These are phyloP conservation scores for Pleurotus tuoliensis DNA, from an alignment of 768 basidiomycete genomes.

Conservation along the genomic window DNA sequence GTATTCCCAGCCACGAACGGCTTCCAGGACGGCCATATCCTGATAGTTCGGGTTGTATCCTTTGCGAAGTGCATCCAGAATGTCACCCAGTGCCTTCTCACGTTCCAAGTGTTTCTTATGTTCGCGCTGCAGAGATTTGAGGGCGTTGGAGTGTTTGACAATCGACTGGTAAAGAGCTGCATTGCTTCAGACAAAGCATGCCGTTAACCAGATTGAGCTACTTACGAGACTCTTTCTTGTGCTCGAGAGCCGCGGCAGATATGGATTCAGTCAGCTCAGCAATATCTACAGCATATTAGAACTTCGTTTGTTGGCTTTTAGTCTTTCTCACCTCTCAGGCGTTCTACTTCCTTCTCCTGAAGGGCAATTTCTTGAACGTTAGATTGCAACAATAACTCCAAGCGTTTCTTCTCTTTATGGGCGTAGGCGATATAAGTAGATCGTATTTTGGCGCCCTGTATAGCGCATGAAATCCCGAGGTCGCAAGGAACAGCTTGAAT, in stretches of 20 bases:
- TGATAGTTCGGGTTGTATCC: conserved; percentile 99
- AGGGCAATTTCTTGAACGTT: conserved; percentile 54
- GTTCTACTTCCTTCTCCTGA: conserved; percentile 68
- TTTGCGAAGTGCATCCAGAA: conserved; percentile 73
- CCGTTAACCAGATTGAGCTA: background rate
- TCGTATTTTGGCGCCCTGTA: conserved; percentile 87
- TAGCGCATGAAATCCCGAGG: background rate
- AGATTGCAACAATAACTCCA: conserved; percentile 61
- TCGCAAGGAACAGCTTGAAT: background rate
- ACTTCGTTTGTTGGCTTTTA: no score
- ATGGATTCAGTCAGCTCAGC: conserved; percentile 75
- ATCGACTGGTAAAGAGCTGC: conserved; percentile 79
- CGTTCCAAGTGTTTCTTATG: conserved; percentile 70
- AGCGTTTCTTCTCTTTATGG: conserved; percentile 80
- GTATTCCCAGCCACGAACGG: conserved; percentile 90
- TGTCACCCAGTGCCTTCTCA: conserved; percentile 75
- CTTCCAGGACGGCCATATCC: conserved; percentile 98
- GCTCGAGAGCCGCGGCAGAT: conserved; percentile 76
- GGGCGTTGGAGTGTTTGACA: conserved; percentile 64
- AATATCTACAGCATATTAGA: conserved; percentile 45
- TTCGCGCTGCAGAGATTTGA: conserved; percentile 73
- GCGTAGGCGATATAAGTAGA: conserved; percentile 85
- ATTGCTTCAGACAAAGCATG: background rate
- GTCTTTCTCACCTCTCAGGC: conserved; percentile 54
- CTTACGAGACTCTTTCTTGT: conserved; percentile 85